Conservation (phyloP, 106 monocot genomes). For the Dioscorea dumetorum region DNA sequence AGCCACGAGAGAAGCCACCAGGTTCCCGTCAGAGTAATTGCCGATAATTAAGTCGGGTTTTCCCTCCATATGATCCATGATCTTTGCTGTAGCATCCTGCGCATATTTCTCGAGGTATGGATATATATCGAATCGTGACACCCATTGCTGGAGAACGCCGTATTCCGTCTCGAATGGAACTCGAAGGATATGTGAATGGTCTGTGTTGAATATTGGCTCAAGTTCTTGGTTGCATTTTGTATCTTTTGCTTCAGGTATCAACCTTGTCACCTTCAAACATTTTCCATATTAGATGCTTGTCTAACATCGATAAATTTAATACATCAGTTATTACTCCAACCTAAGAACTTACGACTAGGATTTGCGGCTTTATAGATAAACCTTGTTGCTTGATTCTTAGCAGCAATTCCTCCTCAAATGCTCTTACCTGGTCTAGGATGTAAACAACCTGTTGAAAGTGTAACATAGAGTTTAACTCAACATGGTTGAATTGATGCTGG, state of each 20-base stretch:
- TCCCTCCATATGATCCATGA: slow-evolving; percentile 67
- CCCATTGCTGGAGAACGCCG: slow-evolving; percentile 71
- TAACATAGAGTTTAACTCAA: background rate
- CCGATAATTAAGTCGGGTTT: slow-evolving; percentile 96
- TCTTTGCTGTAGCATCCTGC: slow-evolving; percentile 64
- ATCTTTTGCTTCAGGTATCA: slow-evolving; percentile 84
- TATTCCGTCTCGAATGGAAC: slow-evolving; percentile 77
- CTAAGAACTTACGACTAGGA: slow-evolving; percentile 66
- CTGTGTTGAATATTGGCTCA: slow-evolving; percentile 69
- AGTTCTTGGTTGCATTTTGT: slow-evolving; percentile 95
- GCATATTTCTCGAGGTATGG: slow-evolving; percentile 95
- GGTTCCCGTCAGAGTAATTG: slow-evolving; percentile 92
- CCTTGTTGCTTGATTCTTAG: slow-evolving; percentile 87
- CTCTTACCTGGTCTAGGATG: slow-evolving; percentile 94
- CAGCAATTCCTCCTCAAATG: slow-evolving; percentile 83
- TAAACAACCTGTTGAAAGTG: slow-evolving; percentile 62
- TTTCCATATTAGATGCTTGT: background rate
- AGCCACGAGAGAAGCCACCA: slow-evolving; percentile 86
- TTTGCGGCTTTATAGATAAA: slow-evolving; percentile 54
- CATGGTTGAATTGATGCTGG: background rate
- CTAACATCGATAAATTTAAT: no score
- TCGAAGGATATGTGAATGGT: slow-evolving; percentile 78
- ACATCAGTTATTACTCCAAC: no score
- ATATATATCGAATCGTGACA: slow-evolving; percentile 93
- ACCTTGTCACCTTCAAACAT: slow-evolving; percentile 61